Evolutionary conservation across 2,329 filamentous ascomycete genomes (phyloP).

Genomic region (Colletotrichum noveboracense): DNA sequence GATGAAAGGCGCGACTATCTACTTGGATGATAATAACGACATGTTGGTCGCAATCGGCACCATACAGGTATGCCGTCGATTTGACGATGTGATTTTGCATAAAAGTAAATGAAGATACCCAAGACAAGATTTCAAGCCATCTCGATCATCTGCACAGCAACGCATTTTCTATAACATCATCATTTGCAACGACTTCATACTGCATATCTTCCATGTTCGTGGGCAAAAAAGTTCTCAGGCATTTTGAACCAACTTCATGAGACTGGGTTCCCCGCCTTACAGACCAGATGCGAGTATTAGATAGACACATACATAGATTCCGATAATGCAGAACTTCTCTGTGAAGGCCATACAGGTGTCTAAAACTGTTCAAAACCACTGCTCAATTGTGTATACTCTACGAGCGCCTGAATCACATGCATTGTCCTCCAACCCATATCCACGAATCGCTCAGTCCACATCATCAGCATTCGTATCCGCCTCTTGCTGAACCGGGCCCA

Average conservation of each 20-base stretch:
- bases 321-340: neutral
- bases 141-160: neutral
- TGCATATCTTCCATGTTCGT: neutral
- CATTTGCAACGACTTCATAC: neutral
- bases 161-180: neutral
- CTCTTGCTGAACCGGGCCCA: slow-evolving; percentile 30
- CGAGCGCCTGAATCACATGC: neutral
- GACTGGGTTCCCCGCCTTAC: neutral
- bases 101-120: neutral
- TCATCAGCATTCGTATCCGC: slow-evolving; percentile 43
- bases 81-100: neutral
- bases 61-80: neutral
- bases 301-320: neutral
- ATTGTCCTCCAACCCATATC: neutral
- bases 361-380: neutral
- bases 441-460: slow-evolving; percentile 42
- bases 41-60: neutral
- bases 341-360: neutral
- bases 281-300: neutral
- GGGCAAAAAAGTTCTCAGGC: neutral
- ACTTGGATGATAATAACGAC: neutral
- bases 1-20: neutral
- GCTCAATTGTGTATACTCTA: neutral
- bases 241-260: neutral
- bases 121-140: neutral